phyloP scores from a whole-genome alignment of 495 filamentous ascomycete genomes.

The Xylaria palmicola region DNA sequence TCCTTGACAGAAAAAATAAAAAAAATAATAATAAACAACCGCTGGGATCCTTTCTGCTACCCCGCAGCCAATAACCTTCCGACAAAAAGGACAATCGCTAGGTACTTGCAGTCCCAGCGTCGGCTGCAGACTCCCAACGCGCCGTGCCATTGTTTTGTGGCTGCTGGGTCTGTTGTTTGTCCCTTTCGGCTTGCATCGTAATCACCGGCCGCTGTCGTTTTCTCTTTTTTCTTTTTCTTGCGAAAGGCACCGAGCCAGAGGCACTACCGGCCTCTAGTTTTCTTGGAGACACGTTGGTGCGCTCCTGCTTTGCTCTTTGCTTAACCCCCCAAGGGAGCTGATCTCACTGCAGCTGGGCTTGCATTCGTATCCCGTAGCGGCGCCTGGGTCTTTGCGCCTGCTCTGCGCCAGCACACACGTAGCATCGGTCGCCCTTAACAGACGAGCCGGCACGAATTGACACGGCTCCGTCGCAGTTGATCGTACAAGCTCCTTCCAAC shows the following conservation, averaged over 20 bases:
- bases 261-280: neutral
- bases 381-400: neutral
- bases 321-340: neutral
- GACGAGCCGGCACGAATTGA: neutral
- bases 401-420: conserved; percentile 3
- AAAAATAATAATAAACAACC: too few species aligned
- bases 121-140: neutral
- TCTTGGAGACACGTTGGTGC: conserved; percentile 2
- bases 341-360: neutral
- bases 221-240: neutral
- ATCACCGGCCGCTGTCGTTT: neutral
- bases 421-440: neutral
- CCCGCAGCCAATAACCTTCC: neutral
- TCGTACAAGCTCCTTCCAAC: neutral
- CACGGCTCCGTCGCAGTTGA: neutral
- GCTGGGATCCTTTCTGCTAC: neutral
- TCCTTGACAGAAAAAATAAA: neutral
- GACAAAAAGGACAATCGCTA: neutral
- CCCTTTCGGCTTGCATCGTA: neutral
- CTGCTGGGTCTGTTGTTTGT: neutral
- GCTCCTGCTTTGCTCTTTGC: neutral
- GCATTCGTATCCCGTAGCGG: neutral
- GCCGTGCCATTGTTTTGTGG: neutral
- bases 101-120: neutral
- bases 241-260: neutral